Conservation (phyloP, 768 basidiomycete genomes). For the Boletus patriciae region DNA sequence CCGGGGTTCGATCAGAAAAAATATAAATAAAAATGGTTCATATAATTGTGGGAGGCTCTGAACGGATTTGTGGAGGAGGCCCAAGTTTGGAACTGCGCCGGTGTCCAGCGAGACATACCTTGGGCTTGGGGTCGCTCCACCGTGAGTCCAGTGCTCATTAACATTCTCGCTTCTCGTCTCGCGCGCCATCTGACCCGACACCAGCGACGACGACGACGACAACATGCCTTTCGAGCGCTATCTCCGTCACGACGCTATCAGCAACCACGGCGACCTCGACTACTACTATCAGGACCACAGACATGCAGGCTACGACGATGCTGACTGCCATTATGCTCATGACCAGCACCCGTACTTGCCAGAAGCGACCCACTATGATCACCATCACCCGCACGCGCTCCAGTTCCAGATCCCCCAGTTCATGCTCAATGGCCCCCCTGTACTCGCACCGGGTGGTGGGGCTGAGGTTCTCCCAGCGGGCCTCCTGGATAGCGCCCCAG, state of each 20-base stretch:
- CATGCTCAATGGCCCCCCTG: conserved; percentile 56
- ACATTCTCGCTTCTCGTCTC: too few relatives aligned
- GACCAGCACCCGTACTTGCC: neutral
- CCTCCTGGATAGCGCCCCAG: conserved; percentile 27
- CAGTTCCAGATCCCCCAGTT: conserved; percentile 68
- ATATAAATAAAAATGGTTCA: conserved; percentile 1
- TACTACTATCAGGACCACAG: conserved; percentile 17
- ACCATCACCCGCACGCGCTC: conserved; percentile 27
- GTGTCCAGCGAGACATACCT: neutral
- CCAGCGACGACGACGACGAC: conserved; percentile 5
- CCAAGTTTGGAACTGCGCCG: neutral
- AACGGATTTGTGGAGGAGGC: neutral
- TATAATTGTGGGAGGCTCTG: conserved; percentile 5
- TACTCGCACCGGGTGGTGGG: conserved; percentile 68
- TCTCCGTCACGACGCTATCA: conserved; percentile 21
- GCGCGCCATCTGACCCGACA: neutral
- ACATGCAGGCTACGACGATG: conserved; percentile 7
- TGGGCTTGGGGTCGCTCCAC: too few relatives aligned
- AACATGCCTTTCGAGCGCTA: conserved; percentile 46
- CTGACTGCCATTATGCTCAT: conserved; percentile 9
- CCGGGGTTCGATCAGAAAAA: conserved; percentile 9
- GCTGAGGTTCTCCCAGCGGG: conserved; percentile 67
- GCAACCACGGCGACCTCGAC: conserved; percentile 2
- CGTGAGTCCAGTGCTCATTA: neutral
- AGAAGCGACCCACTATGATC: conserved; percentile 3